Evolutionary conservation across 2,329 filamentous ascomycete species (phyloP).

Genomic region (Alternaria sp.): DNA sequence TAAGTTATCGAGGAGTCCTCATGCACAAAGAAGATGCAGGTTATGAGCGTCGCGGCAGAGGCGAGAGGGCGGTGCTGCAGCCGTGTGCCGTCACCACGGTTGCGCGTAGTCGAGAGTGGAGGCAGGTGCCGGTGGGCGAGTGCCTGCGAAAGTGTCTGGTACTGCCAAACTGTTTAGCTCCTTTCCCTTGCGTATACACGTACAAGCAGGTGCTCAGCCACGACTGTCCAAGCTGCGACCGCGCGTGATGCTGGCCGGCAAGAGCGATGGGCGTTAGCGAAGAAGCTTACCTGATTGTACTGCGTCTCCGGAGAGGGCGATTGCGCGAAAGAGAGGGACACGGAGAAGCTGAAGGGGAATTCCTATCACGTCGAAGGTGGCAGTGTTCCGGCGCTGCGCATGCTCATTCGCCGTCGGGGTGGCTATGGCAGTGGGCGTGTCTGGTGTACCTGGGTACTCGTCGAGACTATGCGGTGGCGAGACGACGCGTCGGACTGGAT

Average conservation of each 20-base stretch:
- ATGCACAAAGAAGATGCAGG: slow-evolving; percentile 27
- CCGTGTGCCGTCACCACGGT: not conserved
- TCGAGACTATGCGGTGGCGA: not conserved
- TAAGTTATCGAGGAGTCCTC: slow-evolving; percentile 24
- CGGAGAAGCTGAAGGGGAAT: slow-evolving; percentile 3
- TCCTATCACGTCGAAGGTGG: slow-evolving; percentile 5
- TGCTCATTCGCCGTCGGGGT: slow-evolving; percentile 10
- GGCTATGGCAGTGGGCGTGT: slow-evolving; percentile 2
- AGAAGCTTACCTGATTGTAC: not conserved
- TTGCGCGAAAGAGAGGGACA: not conserved
- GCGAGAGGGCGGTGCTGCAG: slow-evolving; percentile 5
- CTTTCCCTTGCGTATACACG: not conserved
- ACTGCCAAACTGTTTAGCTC: slow-evolving; percentile 1
- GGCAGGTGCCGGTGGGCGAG: slow-evolving; percentile 10
- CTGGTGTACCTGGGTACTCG: not conserved
- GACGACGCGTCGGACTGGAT: not conserved
- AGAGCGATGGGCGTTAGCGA: slow-evolving; percentile 5
- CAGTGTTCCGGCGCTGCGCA: slow-evolving; percentile 13
- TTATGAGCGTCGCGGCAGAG: slow-evolving; percentile 11
- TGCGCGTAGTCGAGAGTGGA: not conserved
- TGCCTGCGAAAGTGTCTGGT: not conserved
- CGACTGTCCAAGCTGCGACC: not conserved
- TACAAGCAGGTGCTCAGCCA: not conserved
- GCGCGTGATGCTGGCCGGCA: not conserved
- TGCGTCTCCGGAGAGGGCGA: slow-evolving; percentile 2